Conservation (phyloP, 148 eudicot species). For the Amaranthus palmeri region DNA sequence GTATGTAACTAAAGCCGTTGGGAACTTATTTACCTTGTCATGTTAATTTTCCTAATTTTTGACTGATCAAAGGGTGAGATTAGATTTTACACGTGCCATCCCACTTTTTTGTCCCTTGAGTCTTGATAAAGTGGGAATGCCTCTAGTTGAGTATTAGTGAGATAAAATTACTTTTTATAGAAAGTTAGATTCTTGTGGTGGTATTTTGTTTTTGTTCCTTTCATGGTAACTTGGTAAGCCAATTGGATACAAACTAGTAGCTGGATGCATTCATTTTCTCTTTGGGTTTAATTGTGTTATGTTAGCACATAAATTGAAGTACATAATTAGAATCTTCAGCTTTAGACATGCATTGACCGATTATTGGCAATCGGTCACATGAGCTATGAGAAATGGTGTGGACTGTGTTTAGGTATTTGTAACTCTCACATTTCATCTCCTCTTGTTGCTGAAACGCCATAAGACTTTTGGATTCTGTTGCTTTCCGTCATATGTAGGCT, state of each 20-base stretch:
- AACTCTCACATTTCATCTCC: not conserved
- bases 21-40: too few relatives aligned
- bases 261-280: not conserved
- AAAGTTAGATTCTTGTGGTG: not conserved
- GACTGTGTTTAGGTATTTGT: not conserved
- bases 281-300: not conserved
- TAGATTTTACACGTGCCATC: not conserved
- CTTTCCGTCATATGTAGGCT: not conserved
- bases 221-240: not conserved
- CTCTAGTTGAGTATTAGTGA: not conserved
- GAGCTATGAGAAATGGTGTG: not conserved
- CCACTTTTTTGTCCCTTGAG: not conserved
- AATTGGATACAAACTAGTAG: not conserved
- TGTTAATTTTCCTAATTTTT: too few relatives aligned
- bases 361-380: not conserved
- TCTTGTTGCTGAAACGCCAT: not conserved
- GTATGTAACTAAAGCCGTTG: too few relatives aligned
- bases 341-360: not conserved
- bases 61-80: too few relatives aligned
- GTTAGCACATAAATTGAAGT: too few relatives aligned
- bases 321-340: not conserved
- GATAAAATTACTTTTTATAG: not conserved
- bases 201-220: too few relatives aligned
- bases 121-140: not conserved
- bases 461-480: not conserved